Base-by-base conservation (phyloP, 495 filamentous ascomycete genomes). In the Sphaerosporella brunnea region DNA sequence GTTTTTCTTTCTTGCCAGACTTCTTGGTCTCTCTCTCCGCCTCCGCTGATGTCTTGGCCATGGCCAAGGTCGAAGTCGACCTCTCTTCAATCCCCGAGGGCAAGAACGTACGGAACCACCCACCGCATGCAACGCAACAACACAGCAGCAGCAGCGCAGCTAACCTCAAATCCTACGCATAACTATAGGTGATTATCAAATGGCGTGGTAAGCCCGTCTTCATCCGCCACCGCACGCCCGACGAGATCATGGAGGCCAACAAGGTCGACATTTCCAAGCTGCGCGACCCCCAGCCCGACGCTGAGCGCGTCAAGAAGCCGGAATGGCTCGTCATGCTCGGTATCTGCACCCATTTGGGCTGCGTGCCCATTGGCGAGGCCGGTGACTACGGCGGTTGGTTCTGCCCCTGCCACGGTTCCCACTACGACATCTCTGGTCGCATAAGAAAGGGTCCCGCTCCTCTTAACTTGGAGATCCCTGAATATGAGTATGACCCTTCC, bases 191-290 rank as follows among this genome's bases (percentile, higher is more conserved):
- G 65, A 92, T 96, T 67, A 88, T 99, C 74, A 99, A 99, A 74
- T 99, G 92, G 92, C 80, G 92, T 70, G 92, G 92, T 63, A 99
- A 99, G 79, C 92, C 92, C 65, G 84, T 99, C 66, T 96, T 99
- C 75, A 86, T 99, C 77, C 88, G 92, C 64, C 92, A 99, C 79
- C 84, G 92, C 55, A 99, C 92, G 53, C 63, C 71, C 56, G 72
- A 71, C 51, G 84, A 93, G 69, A 92, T 93, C 68, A 71, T 79
- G 49, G 82, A 87, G 67, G 84, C 84, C 66, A 78, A 86, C 63
- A 66, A 72, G 47, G 72, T 78, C 59, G 76, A 86, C 57, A 76
- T 88, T 68, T 66, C 80, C 59, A 62, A 69, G 47, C 70, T 99
- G 57, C 77, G 92, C 67, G 90, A 99, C 67, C 92, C 90, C 50